Base-by-base conservation (phyloP, 2,329 filamentous ascomycete species). In the Endoconidiophora polonica region DNA sequence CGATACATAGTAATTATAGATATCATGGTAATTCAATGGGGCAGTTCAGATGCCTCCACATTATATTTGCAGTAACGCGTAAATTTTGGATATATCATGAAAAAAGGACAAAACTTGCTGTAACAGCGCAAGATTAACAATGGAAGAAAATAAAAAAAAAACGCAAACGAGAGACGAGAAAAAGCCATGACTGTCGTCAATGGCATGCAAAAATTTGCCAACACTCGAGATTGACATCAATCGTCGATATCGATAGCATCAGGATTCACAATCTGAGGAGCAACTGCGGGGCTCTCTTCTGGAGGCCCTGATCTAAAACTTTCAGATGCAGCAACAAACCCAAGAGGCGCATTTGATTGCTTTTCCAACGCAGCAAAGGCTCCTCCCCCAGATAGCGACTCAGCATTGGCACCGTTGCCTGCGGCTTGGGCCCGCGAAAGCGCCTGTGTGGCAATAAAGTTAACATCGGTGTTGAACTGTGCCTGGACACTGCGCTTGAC, bases 401-500 rank as follows among this genome's bases (percentile, higher is more conserved):
- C 29, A 50, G 76, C 71, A 7, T 62, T 59, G 45, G 70, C 69
- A 20, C 66, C 40, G 61, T 63, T 18, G 62, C 63, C 54, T 22
- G 43, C 36, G 73, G 72, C 56, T 84, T 93, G 83, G 55, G 78
- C 80, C 55, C 87, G 78, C 20, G 87, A 87, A 57, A 98, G 72
- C 23, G 91, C 91, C 64, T 98, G 91, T 4, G 86, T 93, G 7
- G 91, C 91, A 64, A 98, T 95, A 61, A 95, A 98, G 63, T 88
- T 94, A 70, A 98, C 90, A 61, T 98, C 91, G 42, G 93, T 98
- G 61, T 96, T 96, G 72, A 93, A 98, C 68, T 95, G 86, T 48
- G 91, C 90, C 65, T 95, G 87, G 10, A 98, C 91, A 65, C 86
- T 94, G 62, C 91, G 74, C 73, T 96, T 98, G 71, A 98, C 87